phyloP scores from a whole-genome alignment of 768 basidiomycete species.

The Kwoniella sp. region DNA sequence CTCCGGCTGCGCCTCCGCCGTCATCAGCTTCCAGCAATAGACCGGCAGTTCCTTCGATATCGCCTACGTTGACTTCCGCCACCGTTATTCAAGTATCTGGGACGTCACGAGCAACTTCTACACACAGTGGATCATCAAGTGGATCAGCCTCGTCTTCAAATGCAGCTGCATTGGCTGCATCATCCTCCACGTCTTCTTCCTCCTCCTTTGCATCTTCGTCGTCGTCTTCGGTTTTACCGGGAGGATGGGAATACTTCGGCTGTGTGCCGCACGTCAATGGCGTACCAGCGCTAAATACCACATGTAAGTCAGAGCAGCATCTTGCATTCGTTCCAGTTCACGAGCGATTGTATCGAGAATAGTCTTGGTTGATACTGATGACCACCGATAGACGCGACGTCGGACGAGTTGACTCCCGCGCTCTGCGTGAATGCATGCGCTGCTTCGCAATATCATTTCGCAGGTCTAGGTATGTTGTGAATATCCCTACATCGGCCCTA shows the following conservation, averaged over 20 bases:
- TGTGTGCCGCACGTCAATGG: conserved; percentile 7
- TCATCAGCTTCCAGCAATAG: background rate
- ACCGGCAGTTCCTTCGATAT: background rate
- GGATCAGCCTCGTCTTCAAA: background rate
- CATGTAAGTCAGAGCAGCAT: conserved; percentile 4
- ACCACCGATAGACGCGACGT: conserved; percentile 5
- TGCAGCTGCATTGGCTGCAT: background rate
- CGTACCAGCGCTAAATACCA: conserved; percentile 13
- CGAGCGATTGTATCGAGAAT: background rate
- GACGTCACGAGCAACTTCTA: background rate
- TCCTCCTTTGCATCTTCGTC: background rate
- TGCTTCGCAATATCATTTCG: conserved; percentile 11
- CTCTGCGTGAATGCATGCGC: conserved; percentile 7
- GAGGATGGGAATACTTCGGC: conserved; percentile 6
- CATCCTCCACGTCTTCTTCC: background rate
- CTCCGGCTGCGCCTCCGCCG: background rate
- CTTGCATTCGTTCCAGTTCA: background rate
- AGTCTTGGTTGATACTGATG: background rate
- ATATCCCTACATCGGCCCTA: background rate
- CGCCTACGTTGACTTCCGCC: background rate
- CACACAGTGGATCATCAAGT: background rate
- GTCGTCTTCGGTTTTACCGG: background rate
- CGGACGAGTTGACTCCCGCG: conserved; percentile 8
- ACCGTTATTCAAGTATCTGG: background rate
- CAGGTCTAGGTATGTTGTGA: conserved; percentile 2